phyloP scores from a whole-genome alignment of 1,139 yeast species.

The Diutina rugosa region DNA sequence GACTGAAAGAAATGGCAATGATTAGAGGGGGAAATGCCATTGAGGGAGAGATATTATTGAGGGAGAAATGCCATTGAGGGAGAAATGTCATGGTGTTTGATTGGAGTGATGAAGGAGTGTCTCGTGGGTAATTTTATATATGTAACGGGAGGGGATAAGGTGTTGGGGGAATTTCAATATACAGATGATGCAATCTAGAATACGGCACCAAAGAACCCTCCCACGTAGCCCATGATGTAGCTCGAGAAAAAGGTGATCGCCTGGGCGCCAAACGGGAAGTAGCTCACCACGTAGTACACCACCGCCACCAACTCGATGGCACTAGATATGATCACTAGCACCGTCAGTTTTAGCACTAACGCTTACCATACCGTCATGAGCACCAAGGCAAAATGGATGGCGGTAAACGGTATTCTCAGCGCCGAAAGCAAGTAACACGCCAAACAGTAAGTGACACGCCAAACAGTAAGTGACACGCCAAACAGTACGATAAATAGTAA shows the following conservation, averaged over 20 bases:
- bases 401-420: slow-evolving; percentile 67
- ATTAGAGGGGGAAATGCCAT: no score
- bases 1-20: no score
- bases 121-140: no score
- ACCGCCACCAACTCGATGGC: slow-evolving; percentile 74
- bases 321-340: slow-evolving; percentile 67
- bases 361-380: slow-evolving; percentile 49
- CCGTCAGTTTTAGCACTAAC: slow-evolving; percentile 47
- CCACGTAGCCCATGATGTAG: slow-evolving; percentile 64
- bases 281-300: slow-evolving; percentile 76
- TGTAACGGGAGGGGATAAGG: not conserved
- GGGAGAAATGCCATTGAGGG: no score
- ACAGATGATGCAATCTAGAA: no score
- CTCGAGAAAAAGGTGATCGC: slow-evolving; percentile 75
- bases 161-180: no score
- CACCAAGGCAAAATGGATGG: slow-evolving; percentile 68
- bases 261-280: slow-evolving; percentile 92
- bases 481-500: slow-evolving; percentile 79
- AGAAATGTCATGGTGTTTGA: no score
- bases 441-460: no score
- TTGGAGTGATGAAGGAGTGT: no score
- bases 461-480: no score
- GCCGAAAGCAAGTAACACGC: slow-evolving; percentile 68
- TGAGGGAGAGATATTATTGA: no score
- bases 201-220: slow-evolving; percentile 19